A percentile compares a stretch with the other conserved stretches of the same genome.
These are phyloP conservation scores for Plasmopara viticola DNA, from an alignment of 352 stramenopile genomes.

Conservation along the genomic window DNA sequence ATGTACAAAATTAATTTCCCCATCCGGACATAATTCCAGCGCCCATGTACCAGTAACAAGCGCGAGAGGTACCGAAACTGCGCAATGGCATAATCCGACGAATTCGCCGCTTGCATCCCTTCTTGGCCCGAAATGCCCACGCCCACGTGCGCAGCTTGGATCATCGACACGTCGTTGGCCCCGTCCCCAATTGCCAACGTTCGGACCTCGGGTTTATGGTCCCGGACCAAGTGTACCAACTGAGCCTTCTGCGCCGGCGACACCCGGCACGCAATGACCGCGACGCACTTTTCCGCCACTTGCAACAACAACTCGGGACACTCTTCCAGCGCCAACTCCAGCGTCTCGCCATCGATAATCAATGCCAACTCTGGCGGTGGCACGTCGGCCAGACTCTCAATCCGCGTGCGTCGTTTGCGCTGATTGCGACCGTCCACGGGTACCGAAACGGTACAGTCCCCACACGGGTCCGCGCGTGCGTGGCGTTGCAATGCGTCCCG, in stretches of 20 bases:
- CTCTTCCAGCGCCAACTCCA: constrained; percentile 70
- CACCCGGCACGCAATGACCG: constrained; percentile 91
- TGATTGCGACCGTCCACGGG: constrained; percentile 6
- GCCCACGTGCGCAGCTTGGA: constrained; percentile 89
- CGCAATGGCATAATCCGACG: constrained; percentile 92
- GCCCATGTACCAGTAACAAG: constrained; percentile 89
- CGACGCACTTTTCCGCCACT: constrained; percentile 78
- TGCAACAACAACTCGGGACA: constrained; percentile 64
- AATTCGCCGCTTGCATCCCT: constrained; percentile 92
- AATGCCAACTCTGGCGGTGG: constrained; percentile 47
- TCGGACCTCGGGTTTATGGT: constrained; percentile 74
- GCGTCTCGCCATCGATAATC: constrained; percentile 77
- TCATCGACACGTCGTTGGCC: constrained; percentile 96
- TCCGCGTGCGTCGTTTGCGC: constrained; percentile 41
- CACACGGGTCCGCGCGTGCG: constrained; percentile 10
- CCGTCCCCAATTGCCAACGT: constrained; percentile 92
- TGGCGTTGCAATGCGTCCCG: constrained; percentile 56
- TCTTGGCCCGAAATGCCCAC: constrained; percentile 92
- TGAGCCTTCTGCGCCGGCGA: constrained; percentile 91
- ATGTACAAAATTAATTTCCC: constrained; percentile 91
- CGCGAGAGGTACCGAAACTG: constrained; percentile 91
- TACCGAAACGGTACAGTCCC: neutral
- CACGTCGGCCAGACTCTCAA: constrained; percentile 56
- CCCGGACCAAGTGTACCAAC: constrained; percentile 88
- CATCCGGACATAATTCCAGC: constrained; percentile 92